These are phyloP conservation scores for Neltuma alba DNA, from an alignment of 306 rosid species.

Conservation along the genomic window DNA sequence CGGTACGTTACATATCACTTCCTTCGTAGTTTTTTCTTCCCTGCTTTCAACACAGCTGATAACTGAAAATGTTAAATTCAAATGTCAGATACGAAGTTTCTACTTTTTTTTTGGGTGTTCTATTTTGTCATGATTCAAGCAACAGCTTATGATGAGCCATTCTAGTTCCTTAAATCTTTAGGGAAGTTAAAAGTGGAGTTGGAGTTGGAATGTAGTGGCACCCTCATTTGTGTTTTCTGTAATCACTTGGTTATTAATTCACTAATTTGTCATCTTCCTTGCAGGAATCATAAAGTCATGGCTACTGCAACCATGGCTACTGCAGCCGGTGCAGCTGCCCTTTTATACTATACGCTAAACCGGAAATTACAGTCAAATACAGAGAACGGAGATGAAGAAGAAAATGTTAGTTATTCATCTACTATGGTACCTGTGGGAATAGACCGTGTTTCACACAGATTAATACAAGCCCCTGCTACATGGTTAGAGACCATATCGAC, in stretches of 20 bases:
- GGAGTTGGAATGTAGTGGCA: slow-evolving; percentile 16
- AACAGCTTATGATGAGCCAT: not conserved
- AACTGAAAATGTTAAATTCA: not conserved
- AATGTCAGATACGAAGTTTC: not conserved
- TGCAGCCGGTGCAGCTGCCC: slow-evolving; percentile 31
- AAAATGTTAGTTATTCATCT: slow-evolving; percentile 37
- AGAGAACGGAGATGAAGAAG: slow-evolving; percentile 52
- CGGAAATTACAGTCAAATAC: slow-evolving; percentile 40
- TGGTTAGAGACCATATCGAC: slow-evolving; percentile 96
- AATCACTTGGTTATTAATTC: not conserved
- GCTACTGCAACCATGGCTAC: slow-evolving; percentile 32
- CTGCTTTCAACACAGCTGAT: not conserved
- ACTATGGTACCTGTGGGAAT: slow-evolving; percentile 39
- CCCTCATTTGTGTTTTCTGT: slow-evolving; percentile 21
- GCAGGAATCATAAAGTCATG: not conserved
- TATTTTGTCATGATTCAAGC: not conserved
- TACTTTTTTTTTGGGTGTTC: not conserved
- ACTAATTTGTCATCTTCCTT: not conserved
- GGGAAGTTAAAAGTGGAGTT: slow-evolving; percentile 25
- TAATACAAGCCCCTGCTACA: slow-evolving; percentile 45
- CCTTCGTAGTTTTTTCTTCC: not conserved
- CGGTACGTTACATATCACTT: not conserved
- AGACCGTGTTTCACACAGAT: slow-evolving; percentile 14
- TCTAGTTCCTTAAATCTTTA: not conserved
- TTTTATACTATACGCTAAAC: slow-evolving; percentile 40